A percentile compares a stretch with the other conserved stretches of the same genome.
Conservation (phyloP, 108 stramenopile genomes). For the Epithemia pelagica region DNA sequence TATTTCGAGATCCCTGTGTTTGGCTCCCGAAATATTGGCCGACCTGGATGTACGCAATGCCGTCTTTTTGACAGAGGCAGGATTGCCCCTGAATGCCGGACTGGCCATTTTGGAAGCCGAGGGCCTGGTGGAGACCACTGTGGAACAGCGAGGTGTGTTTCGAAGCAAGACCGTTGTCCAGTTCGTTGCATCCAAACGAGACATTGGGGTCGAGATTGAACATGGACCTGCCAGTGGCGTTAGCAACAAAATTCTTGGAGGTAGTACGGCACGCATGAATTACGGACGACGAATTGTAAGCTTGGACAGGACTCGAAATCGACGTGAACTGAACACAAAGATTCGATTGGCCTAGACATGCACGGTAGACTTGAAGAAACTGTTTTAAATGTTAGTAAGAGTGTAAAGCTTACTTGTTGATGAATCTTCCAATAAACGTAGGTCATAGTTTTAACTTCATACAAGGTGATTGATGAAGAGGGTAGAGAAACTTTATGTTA, state of each 20-base stretch:
- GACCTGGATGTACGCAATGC: neutral
- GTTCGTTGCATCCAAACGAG: neutral
- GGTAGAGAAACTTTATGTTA: too few species aligned
- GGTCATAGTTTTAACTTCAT: too few species aligned
- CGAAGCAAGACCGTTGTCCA: neutral
- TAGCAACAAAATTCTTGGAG: neutral
- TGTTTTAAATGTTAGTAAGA: too few species aligned
- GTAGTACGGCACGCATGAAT: neutral
- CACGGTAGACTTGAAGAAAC: too few species aligned
- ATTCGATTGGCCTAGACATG: neutral
- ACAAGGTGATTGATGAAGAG: too few species aligned
- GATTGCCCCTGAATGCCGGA: neutral
- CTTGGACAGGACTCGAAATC: neutral
- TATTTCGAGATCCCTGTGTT: neutral
- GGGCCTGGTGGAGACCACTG: neutral
- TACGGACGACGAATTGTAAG: neutral
- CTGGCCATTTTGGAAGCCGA: neutral
- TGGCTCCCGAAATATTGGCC: neutral
- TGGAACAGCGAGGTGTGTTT: neutral
- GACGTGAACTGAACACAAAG: neutral
- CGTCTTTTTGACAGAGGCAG: neutral
- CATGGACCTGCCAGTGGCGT: neutral
- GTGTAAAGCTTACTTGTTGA: too few species aligned
- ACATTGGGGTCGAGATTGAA: neutral
- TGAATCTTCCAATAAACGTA: too few species aligned